Conservation (phyloP, 305 asterid species). For the Fraxinus paxiana region DNA sequence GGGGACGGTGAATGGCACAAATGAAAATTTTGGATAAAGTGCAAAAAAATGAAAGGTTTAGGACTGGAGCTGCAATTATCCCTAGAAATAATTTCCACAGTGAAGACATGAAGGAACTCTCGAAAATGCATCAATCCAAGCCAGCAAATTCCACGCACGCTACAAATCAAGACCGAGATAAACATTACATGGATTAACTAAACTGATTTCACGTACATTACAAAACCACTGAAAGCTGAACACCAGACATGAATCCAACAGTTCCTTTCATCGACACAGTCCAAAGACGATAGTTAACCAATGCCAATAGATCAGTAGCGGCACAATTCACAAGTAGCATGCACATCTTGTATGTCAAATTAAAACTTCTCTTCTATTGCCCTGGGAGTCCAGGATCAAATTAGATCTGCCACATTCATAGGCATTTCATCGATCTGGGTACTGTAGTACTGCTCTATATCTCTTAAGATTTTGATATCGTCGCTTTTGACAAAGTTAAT, state of each 20-base stretch:
- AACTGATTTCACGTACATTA: not conserved
- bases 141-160: not conserved
- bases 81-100: too few species aligned
- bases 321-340: not conserved
- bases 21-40: too few species aligned
- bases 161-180: not conserved
- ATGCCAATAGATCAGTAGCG: not conserved
- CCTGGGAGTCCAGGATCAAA: slow-evolving; percentile 25
- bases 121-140: not conserved
- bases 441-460: slow-evolving; percentile 86
- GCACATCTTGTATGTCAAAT: not conserved
- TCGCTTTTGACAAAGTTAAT: slow-evolving; percentile 85
- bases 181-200: not conserved
- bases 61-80: too few species aligned
- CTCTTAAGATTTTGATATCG: slow-evolving; percentile 85
- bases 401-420: slow-evolving; percentile 88
- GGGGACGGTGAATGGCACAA: too few species aligned
- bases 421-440: slow-evolving; percentile 98
- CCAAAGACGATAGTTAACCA: not conserved
- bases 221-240: not conserved
- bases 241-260: not conserved
- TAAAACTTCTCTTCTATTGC: not conserved
- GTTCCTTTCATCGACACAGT: not conserved
- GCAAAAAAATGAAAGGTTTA: too few species aligned
- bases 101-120: not conserved